Evolutionary conservation across 345 rosid genomes (phyloP).

Genomic region (Mallotus nudiflorus): DNA sequence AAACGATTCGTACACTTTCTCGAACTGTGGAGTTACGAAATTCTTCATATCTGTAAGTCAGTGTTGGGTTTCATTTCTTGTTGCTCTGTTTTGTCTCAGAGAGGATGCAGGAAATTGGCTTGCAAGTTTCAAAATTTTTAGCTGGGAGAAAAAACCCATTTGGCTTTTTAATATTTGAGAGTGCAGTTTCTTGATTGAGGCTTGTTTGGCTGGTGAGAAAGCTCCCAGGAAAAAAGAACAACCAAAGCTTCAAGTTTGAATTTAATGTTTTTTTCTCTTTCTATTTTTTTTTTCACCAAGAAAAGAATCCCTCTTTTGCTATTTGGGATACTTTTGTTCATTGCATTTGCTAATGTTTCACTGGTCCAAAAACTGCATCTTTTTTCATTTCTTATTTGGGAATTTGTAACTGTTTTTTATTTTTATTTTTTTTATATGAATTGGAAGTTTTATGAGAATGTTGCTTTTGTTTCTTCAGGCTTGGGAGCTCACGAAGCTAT

Average conservation of each 20-base stretch:
- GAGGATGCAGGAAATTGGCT: constrained; percentile 11
- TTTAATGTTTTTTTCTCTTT: background rate
- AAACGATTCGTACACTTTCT: constrained; percentile 32
- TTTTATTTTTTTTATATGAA: background rate
- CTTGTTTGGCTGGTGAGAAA: background rate
- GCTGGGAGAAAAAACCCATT: background rate
- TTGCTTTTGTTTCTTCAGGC: constrained; percentile 37
- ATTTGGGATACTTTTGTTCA: too few relatives aligned
- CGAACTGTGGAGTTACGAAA: constrained; percentile 35
- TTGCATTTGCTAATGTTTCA: background rate
- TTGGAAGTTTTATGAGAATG: background rate
- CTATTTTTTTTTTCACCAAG: background rate
- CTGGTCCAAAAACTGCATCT: background rate
- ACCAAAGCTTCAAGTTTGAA: background rate
- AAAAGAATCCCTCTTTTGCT: background rate
- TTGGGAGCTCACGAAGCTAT: constrained; percentile 53
- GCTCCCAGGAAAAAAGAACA: background rate
- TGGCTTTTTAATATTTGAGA: background rate
- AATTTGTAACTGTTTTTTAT: background rate
- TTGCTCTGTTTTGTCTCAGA: constrained; percentile 22
- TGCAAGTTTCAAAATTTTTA: background rate
- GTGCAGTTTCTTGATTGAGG: background rate
- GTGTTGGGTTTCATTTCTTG: constrained; percentile 10
- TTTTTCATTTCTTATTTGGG: background rate
- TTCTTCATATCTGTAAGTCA: constrained; percentile 53